phyloP scores from a whole-genome alignment of 2,329 filamentous ascomycete genomes.

The Penicillium sp. region DNA sequence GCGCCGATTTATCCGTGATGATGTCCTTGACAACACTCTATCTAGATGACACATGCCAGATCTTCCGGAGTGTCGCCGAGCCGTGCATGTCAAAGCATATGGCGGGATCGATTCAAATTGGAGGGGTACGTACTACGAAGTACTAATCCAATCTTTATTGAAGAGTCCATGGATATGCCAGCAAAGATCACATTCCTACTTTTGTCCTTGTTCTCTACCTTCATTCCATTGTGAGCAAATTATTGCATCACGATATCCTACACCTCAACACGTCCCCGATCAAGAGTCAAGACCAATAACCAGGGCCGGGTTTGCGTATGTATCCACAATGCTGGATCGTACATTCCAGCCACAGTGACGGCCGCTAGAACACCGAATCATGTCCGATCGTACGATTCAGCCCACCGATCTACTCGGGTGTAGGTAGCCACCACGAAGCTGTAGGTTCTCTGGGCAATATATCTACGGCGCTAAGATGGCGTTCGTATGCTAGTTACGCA shows the following conservation, averaged over 20 bases:
- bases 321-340: background rate
- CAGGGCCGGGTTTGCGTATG: background rate
- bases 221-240: constrained; percentile 4
- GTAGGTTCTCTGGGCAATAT: background rate
- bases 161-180: background rate
- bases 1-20: constrained; percentile 2
- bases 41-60: background rate
- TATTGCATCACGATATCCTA: constrained; percentile 6
- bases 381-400: constrained; percentile 2
- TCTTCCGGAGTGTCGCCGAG: background rate
- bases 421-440: background rate
- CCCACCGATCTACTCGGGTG: constrained; percentile 7
- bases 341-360: background rate
- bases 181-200: background rate
- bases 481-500: constrained; percentile 5
- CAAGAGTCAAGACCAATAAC: background rate
- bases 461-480: background rate
- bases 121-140: background rate
- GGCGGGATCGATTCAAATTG: background rate
- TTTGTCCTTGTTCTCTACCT: background rate
- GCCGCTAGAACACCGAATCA: constrained; percentile 6
- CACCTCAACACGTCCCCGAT: background rate
- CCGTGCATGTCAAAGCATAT: background rate
- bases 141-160: background rate
- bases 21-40: background rate